phyloP scores from a whole-genome alignment of 495 filamentous ascomycete species.

The Penicillium nucicola region DNA sequence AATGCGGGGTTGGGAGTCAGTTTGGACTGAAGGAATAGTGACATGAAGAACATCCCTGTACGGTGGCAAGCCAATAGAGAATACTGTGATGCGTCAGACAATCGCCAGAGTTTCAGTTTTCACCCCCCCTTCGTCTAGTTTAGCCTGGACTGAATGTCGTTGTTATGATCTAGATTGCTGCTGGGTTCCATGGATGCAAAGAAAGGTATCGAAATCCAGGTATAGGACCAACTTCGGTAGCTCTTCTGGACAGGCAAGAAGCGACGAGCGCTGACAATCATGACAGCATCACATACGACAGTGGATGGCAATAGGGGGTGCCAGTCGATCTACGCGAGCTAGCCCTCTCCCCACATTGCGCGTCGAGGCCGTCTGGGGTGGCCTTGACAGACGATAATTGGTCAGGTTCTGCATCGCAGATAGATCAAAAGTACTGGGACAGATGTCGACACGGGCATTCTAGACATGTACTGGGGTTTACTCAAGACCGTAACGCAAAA shows the following conservation, averaged over 20 bases:
- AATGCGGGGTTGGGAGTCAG: constrained; percentile 23
- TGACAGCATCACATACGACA: background rate
- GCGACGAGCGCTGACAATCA: background rate
- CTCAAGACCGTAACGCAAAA: background rate
- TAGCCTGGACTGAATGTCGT: background rate
- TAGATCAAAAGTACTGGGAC: background rate
- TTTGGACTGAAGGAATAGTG: constrained; percentile 13
- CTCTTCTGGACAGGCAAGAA: background rate
- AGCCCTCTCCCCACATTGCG: background rate
- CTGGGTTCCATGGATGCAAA: background rate
- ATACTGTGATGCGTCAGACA: background rate
- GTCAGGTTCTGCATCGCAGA: background rate
- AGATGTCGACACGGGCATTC: background rate
- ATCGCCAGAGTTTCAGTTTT: constrained; percentile 1
- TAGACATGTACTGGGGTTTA: background rate
- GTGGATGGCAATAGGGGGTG: background rate
- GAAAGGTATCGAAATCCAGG: background rate
- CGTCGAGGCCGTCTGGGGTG: background rate
- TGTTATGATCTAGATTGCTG: background rate
- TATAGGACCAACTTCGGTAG: no score
- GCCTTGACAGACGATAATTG: background rate
- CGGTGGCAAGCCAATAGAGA: constrained; percentile 9
- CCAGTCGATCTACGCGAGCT: background rate
- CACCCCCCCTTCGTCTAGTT: background rate
- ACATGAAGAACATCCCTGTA: constrained; percentile 19